Evolutionary conservation across 1,139 yeast species (phyloP), one percentile per base, ranked within the genome.

Genomic region (Candida sanyaensis): DNA sequence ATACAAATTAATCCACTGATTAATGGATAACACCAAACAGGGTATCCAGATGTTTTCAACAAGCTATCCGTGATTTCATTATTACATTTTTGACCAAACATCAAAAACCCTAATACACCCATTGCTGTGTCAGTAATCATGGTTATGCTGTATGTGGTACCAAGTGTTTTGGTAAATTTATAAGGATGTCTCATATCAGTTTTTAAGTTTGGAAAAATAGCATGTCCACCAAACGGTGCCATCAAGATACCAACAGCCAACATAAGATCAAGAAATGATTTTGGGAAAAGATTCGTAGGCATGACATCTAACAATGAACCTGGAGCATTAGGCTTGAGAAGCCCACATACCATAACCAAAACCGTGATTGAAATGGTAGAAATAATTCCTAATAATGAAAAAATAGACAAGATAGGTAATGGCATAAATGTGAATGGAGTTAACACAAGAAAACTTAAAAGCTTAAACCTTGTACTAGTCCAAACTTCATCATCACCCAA

Each of bases 41-140:
- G 96, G 59, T 88, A 90, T 0, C 96, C 96, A 6, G 77, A 66
- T 1, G 90, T 85, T 26, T 77, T 62, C 45, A 92, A 67, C 26
- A 92, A 75, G 61, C 84, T 88, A 60, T 84, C 88, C 5, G 97
- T 90, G 54, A 92, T 81, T 64, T 92, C 97, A 59, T 89, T 95
- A 55, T 79, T 78, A 45, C 92, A 89, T 21, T 69, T 61, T 13
- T 69, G 68, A 24, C 98, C 97, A 71, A 89, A 92, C 97, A 92
- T 92, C 36, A 91, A 68, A 62, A 84, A 88, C 0, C 97, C 97
- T 41, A 89, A 68, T 1, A 86, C 71, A 0, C 90, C 97, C 78
- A 91, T 89, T 23, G 86, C 69, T 49, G 81, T 61, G 64, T 92
- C 97, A 6, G 93, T 81, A 1, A 81, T 45, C 49, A 85, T 78